Base-by-base conservation (phyloP, 228 moss, liverwort and hornwort genomes). In the Sphagnum fallax region DNA sequence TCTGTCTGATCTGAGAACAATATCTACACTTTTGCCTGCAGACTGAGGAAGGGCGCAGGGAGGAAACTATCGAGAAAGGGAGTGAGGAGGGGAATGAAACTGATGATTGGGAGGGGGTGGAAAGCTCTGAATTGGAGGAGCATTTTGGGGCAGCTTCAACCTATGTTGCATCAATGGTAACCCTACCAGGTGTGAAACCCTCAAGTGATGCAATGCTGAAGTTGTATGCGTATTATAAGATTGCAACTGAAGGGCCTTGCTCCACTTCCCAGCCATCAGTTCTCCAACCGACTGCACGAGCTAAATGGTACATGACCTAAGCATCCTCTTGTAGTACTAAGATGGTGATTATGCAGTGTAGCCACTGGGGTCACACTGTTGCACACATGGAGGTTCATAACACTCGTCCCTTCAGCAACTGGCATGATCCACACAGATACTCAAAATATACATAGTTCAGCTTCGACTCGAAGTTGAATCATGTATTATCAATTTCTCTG, bases 81-180 rank as follows among this genome's bases (percentile, higher is more conserved):
- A 77, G 75, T 13, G 89, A 77, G 65, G 86, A 81, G 71, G 83
- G 80, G 51, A 76, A 82, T 11, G 98, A 98, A 75, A 90, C 87
- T 51, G 98, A 98, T 64, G 98, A 92, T 55, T 98, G 98, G 98
- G 98, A 98, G 82, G 94, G 98, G 62, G 92, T 98, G 49, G 98
- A 98, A 82, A 94, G 90, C 73, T 85, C 98, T 48, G 98, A 98
- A 83, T 78, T 94, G 59, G 98, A 98, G 75, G 94, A 94, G 64
- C 77, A 82, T 61, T 98, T 98, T 63, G 92, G 89, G 74, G 90
- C 98, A 65, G 98, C 91, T 60, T 90, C 98, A 16, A 87, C 90
- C 6, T 94, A 90, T 75, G 92, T 92, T 66, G 88, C 92, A 47
- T 85, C 94, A 55, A 88, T 87, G 82, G 89, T 94, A 52, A 83